Base-by-base conservation (phyloP, 257 asterid species). In the Primulina huaijiensis region DNA sequence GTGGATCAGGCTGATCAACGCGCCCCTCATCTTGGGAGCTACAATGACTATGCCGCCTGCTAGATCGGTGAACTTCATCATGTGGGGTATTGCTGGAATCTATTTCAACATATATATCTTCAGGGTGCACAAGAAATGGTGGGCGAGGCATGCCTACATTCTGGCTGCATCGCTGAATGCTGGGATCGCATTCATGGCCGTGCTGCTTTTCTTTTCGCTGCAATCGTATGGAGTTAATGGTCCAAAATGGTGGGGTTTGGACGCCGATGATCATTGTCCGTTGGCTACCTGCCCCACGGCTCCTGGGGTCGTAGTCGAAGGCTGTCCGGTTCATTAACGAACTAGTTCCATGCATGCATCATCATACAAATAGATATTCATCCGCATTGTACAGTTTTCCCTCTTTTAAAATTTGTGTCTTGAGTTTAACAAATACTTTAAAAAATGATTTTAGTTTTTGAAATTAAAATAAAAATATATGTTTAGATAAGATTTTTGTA, bases 211-310 rank as follows among this genome's bases (percentile, higher is more conserved):
- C 72, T 75, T 89, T 27, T 59, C 87, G 2, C 77, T 92, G 71
- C 90, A 80, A 56, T 60, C 74, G 19, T 17, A 77, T 3, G 80
- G 70, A 5, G 27, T 88, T 2, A 25, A 69, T 3, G 78, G 90
- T 0, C 76, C 83, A 2, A 25, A 2, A 0, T 85, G 90, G 90
- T 92, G 96, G 96, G 92, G 96, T 30, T 71, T 86, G 62, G 75
- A 69, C 1, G 9, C 56, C 3, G 86, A 81, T 8, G 98, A 89
- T 71, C 92, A 85, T 20, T 92, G 98, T 25, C 92, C 85, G 0
- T 56, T 88, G 72, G 96, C 98, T 7, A 27, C 72, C 0, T 91
- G 97, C 77, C 97, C 96, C 0, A 92, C 97, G 0, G 93, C 86
- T 0, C 86, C 83, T 0, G 96, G 96, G 4, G 64, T 92, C 9